Conservation (phyloP, 345 rosid genomes). For the Diplotaxis tenuifolia region DNA sequence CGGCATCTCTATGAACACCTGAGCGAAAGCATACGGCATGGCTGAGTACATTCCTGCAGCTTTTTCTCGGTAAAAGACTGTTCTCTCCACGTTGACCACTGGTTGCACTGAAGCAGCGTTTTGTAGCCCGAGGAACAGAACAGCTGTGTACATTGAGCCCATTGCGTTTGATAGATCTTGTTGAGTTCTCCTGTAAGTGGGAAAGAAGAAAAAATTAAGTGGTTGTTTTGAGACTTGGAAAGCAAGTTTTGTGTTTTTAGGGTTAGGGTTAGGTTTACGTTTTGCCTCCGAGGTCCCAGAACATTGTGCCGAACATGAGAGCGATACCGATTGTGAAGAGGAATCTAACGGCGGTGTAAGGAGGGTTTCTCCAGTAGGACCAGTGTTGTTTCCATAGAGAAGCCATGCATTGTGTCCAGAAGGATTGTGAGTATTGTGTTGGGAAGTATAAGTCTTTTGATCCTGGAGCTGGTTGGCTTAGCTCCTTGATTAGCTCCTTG, state of each 20-base stretch:
- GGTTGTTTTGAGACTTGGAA: not conserved
- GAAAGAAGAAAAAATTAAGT: not conserved
- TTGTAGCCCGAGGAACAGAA: slow-evolving; percentile 68
- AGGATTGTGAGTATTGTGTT: slow-evolving; percentile 52
- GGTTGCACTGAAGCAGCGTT: slow-evolving; percentile 60
- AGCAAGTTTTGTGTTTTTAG: not conserved
- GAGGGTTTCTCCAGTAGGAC: slow-evolving; percentile 83
- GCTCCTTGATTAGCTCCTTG: slow-evolving; percentile 54
- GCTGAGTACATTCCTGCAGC: slow-evolving; percentile 89
- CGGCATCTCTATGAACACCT: slow-evolving; percentile 60
- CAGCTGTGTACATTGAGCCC: slow-evolving; percentile 77
- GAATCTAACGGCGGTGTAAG: slow-evolving; percentile 64
- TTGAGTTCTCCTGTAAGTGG: slow-evolving; percentile 12
- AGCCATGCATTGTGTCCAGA: slow-evolving; percentile 53
- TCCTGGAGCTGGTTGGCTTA: slow-evolving; percentile 57
- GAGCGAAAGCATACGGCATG: slow-evolving; percentile 68
- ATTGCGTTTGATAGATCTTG: slow-evolving; percentile 64
- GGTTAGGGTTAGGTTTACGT: slow-evolving; percentile 44
- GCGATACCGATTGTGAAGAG: slow-evolving; percentile 57
- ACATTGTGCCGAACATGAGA: slow-evolving; percentile 64
- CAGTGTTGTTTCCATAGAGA: slow-evolving; percentile 73
- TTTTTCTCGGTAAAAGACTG: slow-evolving; percentile 72
- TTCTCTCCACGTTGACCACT: slow-evolving; percentile 67
- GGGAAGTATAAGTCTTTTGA: slow-evolving; percentile 57
- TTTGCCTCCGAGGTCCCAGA: slow-evolving; percentile 69